A percentile compares a stretch with the other conserved stretches of the same genome.
Conservation (phyloP, 2,329 filamentous ascomycete genomes). For the Sporothrix variecibatus region DNA sequence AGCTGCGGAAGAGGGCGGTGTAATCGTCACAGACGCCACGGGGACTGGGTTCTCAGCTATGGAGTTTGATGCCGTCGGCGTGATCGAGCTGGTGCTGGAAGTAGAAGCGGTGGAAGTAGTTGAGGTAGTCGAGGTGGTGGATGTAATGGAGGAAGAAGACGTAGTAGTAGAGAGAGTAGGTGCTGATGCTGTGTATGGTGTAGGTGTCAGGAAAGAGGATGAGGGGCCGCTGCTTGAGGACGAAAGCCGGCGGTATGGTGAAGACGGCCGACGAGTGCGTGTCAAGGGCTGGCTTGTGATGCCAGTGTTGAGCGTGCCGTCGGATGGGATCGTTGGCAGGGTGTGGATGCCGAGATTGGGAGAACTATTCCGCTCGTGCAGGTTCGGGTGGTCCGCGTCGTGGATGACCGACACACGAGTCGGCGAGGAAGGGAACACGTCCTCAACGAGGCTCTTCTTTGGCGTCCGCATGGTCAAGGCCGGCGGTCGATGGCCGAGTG, state of each 20-base stretch:
- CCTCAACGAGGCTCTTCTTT: conserved; percentile 58
- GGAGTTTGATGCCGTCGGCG: background rate
- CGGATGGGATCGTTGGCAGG: conserved; percentile 8
- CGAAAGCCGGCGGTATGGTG: conserved; percentile 54
- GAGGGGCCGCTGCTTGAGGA: conserved; percentile 1
- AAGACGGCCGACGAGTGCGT: conserved; percentile 52
- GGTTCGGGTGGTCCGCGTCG: conserved; percentile 49
- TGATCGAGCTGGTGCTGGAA: background rate
- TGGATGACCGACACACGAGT: conserved; percentile 55
- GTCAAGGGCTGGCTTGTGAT: conserved; percentile 26
- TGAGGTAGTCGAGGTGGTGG: background rate
- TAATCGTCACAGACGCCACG: background rate
- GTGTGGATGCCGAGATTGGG: conserved; percentile 46
- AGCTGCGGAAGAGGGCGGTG: conserved; percentile 45
- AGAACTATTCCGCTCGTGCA: conserved; percentile 54
- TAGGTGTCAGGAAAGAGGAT: conserved; percentile 34
- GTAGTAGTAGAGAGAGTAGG: background rate
- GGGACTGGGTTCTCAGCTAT: background rate
- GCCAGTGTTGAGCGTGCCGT: conserved; percentile 33
- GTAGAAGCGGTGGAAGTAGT: background rate
- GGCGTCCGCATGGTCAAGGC: conserved; percentile 39
- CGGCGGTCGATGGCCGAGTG: conserved; percentile 47
- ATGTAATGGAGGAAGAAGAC: background rate
- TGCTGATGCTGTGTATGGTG: background rate
- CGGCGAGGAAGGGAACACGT: conserved; percentile 60